Evolutionary conservation across 495 filamentous ascomycete genomes (phyloP).

Genomic region (Tuber microsphaerosporum): DNA sequence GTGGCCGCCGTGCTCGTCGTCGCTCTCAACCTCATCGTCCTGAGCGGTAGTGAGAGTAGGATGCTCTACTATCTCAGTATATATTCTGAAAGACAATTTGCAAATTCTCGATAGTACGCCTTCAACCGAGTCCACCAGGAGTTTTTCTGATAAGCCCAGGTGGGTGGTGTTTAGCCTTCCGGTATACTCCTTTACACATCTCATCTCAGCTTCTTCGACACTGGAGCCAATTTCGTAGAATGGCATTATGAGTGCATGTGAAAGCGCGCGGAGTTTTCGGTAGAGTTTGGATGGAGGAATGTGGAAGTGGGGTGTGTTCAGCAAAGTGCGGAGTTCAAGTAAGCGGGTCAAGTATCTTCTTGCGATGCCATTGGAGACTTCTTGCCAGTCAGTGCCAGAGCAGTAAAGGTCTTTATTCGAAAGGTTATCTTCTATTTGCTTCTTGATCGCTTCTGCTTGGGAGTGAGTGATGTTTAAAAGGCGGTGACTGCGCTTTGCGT

Average conservation of each 20-base stretch:
- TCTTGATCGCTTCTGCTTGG: slow-evolving; percentile 16
- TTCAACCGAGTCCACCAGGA: slow-evolving; percentile 16
- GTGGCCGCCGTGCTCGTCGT: neutral
- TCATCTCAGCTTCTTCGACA: neutral
- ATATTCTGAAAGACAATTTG: slow-evolving; percentile 10
- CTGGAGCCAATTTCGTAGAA: slow-evolving; percentile 11
- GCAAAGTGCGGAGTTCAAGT: slow-evolving; percentile 9
- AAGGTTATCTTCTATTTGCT: slow-evolving; percentile 13
- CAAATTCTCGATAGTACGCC: slow-evolving; percentile 17
- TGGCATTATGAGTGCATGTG: slow-evolving; percentile 18
- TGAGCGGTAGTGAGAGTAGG: neutral
- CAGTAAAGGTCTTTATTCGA: slow-evolving; percentile 8
- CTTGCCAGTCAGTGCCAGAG: slow-evolving; percentile 22
- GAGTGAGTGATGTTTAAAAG: slow-evolving; percentile 7
- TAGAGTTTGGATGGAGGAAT: neutral
- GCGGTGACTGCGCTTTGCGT: slow-evolving; percentile 15
- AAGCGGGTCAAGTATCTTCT: slow-evolving; percentile 18
- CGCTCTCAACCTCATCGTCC: neutral
- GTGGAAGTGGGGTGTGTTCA: neutral
- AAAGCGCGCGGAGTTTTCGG: slow-evolving; percentile 5
- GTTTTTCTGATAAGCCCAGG: slow-evolving; percentile 11
- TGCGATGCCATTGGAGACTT: slow-evolving; percentile 14
- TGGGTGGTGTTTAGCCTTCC: neutral
- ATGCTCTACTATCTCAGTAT: slow-evolving; percentile 1
- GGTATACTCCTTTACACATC: slow-evolving; percentile 22